Conservation (phyloP, 768 basidiomycete species). For the Rhodocollybia butyracea region DNA sequence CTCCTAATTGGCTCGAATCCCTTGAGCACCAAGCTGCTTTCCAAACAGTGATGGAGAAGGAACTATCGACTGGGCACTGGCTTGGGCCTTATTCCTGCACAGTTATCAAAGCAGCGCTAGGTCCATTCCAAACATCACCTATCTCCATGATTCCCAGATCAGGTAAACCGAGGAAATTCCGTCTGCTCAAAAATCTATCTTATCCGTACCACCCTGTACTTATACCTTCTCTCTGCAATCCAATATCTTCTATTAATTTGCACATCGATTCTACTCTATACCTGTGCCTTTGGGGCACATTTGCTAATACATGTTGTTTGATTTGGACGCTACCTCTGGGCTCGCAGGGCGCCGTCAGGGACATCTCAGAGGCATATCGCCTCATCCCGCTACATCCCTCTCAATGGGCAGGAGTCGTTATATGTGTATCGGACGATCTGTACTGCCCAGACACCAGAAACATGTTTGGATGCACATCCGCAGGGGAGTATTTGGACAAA, state of each 20-base stretch:
- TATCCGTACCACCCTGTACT: constrained; percentile 16
- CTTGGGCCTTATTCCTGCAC: constrained; percentile 25
- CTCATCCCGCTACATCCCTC: constrained; percentile 24
- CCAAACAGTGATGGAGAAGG: constrained; percentile 13
- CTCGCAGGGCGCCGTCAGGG: constrained; percentile 25
- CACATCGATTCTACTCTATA: not conserved
- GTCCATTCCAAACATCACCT: constrained; percentile 36
- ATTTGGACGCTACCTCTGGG: constrained; percentile 26
- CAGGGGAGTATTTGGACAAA: constrained; percentile 22
- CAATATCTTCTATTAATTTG: constrained; percentile 1
- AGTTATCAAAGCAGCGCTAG: constrained; percentile 25
- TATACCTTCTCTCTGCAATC: not conserved
- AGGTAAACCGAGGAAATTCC: constrained; percentile 25
- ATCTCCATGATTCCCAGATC: constrained; percentile 34
- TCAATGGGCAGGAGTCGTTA: constrained; percentile 25
- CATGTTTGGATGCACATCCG: constrained; percentile 20
- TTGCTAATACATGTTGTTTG: constrained; percentile 16
- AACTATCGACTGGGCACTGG: constrained; percentile 24
- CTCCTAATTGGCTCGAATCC: not conserved
- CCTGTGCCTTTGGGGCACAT: constrained; percentile 26
- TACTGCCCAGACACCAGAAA: constrained; percentile 18
- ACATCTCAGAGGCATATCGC: constrained; percentile 31
- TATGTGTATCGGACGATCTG: constrained; percentile 13
- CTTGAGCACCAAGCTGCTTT: constrained; percentile 9
- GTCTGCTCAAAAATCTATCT: constrained; percentile 36